A percentile compares a stretch with the other conserved stretches of the same genome.
Conservation (phyloP, 139 green algal species). For the Haematococcus lacustris region DNA sequence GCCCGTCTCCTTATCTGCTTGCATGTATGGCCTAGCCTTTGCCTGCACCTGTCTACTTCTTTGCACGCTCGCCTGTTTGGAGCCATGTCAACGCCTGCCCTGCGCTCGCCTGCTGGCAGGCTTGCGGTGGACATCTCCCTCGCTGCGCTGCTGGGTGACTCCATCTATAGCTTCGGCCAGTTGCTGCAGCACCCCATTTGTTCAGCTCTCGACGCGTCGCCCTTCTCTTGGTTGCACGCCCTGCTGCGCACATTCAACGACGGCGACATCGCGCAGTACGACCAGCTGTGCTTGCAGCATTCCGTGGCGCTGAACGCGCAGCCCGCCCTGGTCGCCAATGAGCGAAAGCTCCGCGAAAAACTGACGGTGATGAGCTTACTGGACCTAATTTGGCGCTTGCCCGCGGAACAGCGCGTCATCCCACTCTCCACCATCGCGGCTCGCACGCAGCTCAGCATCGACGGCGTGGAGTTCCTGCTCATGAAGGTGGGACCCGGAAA, state of each 20-base stretch:
- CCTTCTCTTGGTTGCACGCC: slow-evolving; percentile 81
- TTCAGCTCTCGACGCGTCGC: slow-evolving; percentile 50
- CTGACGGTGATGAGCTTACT: slow-evolving; percentile 81
- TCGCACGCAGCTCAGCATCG: slow-evolving; percentile 79
- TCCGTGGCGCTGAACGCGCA: slow-evolving; percentile 77
- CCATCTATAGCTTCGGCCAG: slow-evolving; percentile 96
- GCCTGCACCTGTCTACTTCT: no score
- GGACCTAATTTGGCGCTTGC: slow-evolving; percentile 47
- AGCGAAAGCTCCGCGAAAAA: slow-evolving; percentile 87
- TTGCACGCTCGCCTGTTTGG: no score
- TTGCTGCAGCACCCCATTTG: slow-evolving; percentile 95
- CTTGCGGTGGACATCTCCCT: slow-evolving; percentile 91
- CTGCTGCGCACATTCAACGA: slow-evolving; percentile 78
- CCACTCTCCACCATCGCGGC: slow-evolving; percentile 52
- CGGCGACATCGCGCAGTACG: slow-evolving; percentile 3
- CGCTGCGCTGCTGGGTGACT: slow-evolving; percentile 89
- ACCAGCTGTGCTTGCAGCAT: slow-evolving; percentile 27
- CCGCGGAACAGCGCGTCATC: slow-evolving; percentile 76
- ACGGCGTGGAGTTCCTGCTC: slow-evolving; percentile 95
- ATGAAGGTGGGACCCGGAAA: slow-evolving; percentile 82
- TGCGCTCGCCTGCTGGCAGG: no score
- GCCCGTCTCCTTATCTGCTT: no score
- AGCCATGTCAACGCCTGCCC: no score
- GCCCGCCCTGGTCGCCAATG: slow-evolving; percentile 86
- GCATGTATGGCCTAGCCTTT: no score